These are phyloP conservation scores for Podospora pseudopauciseta DNA, from an alignment of 495 filamentous ascomycete genomes.

Conservation along the genomic window DNA sequence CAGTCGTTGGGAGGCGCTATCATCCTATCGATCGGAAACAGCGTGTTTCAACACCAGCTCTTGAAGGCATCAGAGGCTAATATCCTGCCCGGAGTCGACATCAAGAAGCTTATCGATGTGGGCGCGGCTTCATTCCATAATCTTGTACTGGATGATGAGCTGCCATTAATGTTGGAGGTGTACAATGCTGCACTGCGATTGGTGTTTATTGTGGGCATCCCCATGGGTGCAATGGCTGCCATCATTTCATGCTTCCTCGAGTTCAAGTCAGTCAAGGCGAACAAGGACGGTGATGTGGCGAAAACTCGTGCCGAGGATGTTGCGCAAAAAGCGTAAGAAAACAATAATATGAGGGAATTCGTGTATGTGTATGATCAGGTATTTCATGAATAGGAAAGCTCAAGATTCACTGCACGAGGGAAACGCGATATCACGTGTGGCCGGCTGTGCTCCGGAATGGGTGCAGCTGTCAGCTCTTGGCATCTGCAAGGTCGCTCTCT, in stretches of 20 bases:
- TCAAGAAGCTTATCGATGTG: slow-evolving; percentile 32
- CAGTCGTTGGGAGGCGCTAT: slow-evolving; percentile 61
- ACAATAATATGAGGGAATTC: no score
- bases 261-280: slow-evolving; percentile 47
- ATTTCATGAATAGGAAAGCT: background rate
- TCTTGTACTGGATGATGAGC: slow-evolving; percentile 28
- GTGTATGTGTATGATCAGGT: background rate
- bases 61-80: slow-evolving; percentile 31
- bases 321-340: background rate
- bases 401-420: background rate
- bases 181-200: slow-evolving; percentile 34
- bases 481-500: background rate
- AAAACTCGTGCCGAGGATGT: background rate
- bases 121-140: slow-evolving; percentile 50
- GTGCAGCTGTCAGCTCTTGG: background rate
- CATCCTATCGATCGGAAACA: slow-evolving; percentile 60
- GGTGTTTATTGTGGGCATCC: slow-evolving; percentile 32
- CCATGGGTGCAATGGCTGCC: slow-evolving; percentile 37
- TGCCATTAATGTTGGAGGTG: slow-evolving; percentile 28
- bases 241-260: slow-evolving; percentile 43
- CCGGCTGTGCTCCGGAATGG: background rate
- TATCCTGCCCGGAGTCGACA: slow-evolving; percentile 28
- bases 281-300: background rate
- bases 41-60: slow-evolving; percentile 54
- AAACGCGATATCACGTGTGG: background rate